Evolutionary conservation across 176 grass and related monocot species (phyloP).

Genomic region (Sorghum bicolor): Sorghum_bicolor_NCBIv3 NC_012878.2:4298501-4299000

Average conservation of each 20-base stretch:
- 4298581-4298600: constrained; percentile 1
- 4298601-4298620: background rate
- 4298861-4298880: background rate
- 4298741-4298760: background rate
- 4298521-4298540: constrained; percentile 86
- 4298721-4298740: background rate
- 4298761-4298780: background rate
- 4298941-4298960: background rate
- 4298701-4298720: background rate
- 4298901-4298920: background rate
- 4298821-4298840: background rate
- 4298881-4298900: background rate
- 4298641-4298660: background rate
- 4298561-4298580: constrained; percentile 82
- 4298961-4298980: background rate
- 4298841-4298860: background rate
- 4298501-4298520: constrained; percentile 96
- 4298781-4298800: background rate
- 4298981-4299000: constrained; percentile 51
- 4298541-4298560: constrained; percentile 84
- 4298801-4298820: background rate
- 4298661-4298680: background rate
- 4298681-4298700: background rate
- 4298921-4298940: background rate
- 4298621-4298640: background rate